Base-by-base conservation (phyloP, 139 green algal genomes). In the Nannochloris sp. region DNA sequence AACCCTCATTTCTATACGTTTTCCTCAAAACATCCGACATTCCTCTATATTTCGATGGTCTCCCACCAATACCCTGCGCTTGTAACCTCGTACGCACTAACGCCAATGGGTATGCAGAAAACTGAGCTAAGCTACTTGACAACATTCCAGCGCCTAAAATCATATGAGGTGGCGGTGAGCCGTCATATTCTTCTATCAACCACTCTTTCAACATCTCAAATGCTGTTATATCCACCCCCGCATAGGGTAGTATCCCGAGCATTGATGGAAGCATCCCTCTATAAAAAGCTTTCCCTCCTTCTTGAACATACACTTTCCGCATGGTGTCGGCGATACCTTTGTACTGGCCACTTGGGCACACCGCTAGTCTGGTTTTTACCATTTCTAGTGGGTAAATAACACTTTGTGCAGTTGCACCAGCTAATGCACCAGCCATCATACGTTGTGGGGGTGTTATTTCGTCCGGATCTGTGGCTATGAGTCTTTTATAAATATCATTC, bases 161-260 rank as follows among this genome's bases (percentile, higher is more conserved):
- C 32, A 93, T 85, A 30, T 76, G 58, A 13, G 82, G 32, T n/a
- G 84, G 77, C 9, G 89, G 88, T 15, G 64, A 27, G 15, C 77
- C 78, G 25, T 89, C 76, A 54, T 91, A 92, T 30, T 68, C 30
- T 14, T 89, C 82, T 36, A 92, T 75, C 69, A 96, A 58, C 13
- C 70, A 45, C 55, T 93, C 76, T 58, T 92, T 93, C 6, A 96
- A 62, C 25, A 93, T 72, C 77, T 95, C 84, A 75, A 96, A 95
- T 31, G 83, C 67, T 4, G 82, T 79, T 38, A 96, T 95, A 80
- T 96, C 89, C 6, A 92, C 83, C 0, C 89, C 89, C 15, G 89
- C 89, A 56, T 93, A 96, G 4, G 89, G 89, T 56, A 96, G 65
- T 64, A 96, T 95, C 44, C 89, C 89, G 8, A 87, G 54, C 83